Percentiles rank a stretch among this genome's conserved stretches.
Conservation (phyloP, 371 early-diverging fungal genomes). For the Vairimorpha necatrix region DNA sequence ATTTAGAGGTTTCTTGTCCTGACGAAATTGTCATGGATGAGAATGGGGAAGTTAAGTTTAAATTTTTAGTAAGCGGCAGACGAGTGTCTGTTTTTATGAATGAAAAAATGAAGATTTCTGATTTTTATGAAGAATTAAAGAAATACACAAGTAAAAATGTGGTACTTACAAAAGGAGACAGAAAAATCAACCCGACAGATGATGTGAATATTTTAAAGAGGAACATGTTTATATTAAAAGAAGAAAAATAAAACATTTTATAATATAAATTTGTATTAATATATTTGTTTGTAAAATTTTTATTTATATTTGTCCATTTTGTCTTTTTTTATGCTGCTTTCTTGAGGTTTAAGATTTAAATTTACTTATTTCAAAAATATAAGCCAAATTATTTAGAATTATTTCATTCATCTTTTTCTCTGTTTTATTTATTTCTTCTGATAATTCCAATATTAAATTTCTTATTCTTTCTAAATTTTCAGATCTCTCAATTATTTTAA, state of each 20-base stretch:
- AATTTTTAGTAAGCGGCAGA: slow-evolving; percentile 18
- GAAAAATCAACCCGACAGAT: background rate
- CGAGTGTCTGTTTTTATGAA: slow-evolving; percentile 22
- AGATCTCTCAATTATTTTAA: background rate
- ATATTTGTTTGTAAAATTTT: background rate
- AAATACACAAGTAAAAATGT: slow-evolving; percentile 19
- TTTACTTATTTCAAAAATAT: background rate
- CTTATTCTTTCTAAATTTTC: background rate
- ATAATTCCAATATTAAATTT: background rate
- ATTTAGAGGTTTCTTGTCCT: background rate
- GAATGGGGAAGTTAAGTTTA: slow-evolving; percentile 33
- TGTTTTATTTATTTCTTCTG: background rate
- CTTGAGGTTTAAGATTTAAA: no score
- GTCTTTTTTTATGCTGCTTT: no score
- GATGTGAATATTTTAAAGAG: background rate
- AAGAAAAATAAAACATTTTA: slow-evolving; percentile 3
- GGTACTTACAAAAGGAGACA: background rate
- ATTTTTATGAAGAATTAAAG: slow-evolving; percentile 30
- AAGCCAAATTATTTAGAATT: slow-evolving; percentile 1
- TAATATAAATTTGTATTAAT: background rate
- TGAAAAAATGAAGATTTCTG: background rate
- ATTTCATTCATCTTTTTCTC: background rate
- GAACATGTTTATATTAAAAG: background rate
- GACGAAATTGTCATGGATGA: slow-evolving; percentile 22
- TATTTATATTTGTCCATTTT: background rate